Conservation (phyloP, 192 early-diverging fungal species). For the Geranomyces michiganensis region DNA sequence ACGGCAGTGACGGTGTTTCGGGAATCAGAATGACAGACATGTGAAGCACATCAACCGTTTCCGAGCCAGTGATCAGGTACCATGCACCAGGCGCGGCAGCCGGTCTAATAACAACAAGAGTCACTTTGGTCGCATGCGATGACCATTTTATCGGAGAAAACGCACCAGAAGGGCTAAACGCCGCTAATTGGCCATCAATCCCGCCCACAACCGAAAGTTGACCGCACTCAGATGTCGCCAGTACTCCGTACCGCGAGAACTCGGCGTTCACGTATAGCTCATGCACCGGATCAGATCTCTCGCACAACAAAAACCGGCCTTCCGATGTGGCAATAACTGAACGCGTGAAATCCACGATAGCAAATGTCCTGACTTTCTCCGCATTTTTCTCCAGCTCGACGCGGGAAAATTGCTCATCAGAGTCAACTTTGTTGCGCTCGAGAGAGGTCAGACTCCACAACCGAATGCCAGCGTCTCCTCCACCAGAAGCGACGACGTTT, state of each 20-base stretch:
- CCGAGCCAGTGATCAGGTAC: slow-evolving; percentile 21
- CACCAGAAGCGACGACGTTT: slow-evolving; percentile 70
- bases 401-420: slow-evolving; percentile 9
- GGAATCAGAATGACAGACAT: slow-evolving; percentile 4
- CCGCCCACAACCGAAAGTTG: slow-evolving; percentile 57
- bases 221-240: slow-evolving; percentile 57
- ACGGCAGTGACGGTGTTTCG: background rate
- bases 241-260: slow-evolving; percentile 56
- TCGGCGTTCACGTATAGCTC: slow-evolving; percentile 31
- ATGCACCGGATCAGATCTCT: background rate
- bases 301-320: background rate
- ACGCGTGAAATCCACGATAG: background rate
- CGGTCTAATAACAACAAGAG: slow-evolving; percentile 39
- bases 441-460: slow-evolving; percentile 58
- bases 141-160: slow-evolving; percentile 51
- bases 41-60: slow-evolving; percentile 19
- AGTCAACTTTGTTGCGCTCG: slow-evolving; percentile 25
- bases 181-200: slow-evolving; percentile 55
- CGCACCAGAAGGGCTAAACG: slow-evolving; percentile 46
- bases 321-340: background rate
- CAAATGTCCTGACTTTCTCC: slow-evolving; percentile 13
- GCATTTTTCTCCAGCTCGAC: background rate
- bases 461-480: slow-evolving; percentile 78
- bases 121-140: slow-evolving; percentile 50
- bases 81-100: background rate